Base-by-base conservation (phyloP, 805 yeast species). In the Nakazawaea holstii region DNA sequence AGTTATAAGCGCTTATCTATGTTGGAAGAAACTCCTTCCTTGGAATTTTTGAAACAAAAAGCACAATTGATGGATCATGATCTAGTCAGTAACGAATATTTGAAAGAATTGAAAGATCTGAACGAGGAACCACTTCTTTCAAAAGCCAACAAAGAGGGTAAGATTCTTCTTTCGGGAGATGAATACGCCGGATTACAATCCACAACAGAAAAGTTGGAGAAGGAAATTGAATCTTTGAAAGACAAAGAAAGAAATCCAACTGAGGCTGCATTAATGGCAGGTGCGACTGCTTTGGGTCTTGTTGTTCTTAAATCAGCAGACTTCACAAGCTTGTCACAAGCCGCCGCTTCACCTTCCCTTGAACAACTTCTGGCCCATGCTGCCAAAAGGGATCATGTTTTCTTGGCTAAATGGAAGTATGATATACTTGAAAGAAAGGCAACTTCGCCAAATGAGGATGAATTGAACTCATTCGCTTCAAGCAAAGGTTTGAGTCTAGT, bases 281-380 rank as follows among this genome's bases (percentile, higher is more conserved):
- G 7, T 14, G 49, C 49, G 3, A 52, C n/a, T 28, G 32, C 32
- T 24, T 14, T 41, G 24, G 44, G 41, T n/a, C 20, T 45, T 24
- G 41, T 38, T 2, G 56, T 55, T 13, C 44, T 46, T 15, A 29
- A 35, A 27, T 8, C 3, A 2, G 24, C 24, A 8, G 44, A 59
- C 1, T 38, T 35, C 28, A 30, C 30, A 3, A 8, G 4, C 11
- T 31, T 46, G 14, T 40, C 45, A 9, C 36, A 14, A 9, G 51
- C 50, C 17, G 49, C 45, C 6, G 31, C 32, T 3, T 15, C 41
- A 13, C 70, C 73, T 8, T 45, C 59, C 33, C 42, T 50, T n/a
- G 58, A 55, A 7, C 56, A 57, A 27, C 41, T 65, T 11, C 45
- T 46, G 26, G 54, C 50, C 13, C 54, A 59, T 39, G 67, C 65